A percentile compares a stretch with the other conserved stretches of the same genome.
These are phyloP conservation scores for Beta vulgaris DNA, from an alignment of 148 eudicot species.

Conservation along the genomic window DNA sequence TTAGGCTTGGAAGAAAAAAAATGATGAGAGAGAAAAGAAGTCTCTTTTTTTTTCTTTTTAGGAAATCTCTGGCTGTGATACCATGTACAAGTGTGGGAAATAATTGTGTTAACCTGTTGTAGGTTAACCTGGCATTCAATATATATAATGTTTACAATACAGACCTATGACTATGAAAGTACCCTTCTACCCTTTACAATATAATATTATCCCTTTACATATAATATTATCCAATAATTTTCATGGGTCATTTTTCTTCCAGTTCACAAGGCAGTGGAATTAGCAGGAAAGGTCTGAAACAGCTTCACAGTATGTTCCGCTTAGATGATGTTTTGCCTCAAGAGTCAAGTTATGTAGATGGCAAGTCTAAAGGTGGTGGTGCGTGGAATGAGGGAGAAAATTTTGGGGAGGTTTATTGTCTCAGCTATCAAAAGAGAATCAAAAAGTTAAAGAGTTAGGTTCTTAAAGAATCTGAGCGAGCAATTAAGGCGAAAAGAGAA, in stretches of 20 bases:
- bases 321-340: slow-evolving; percentile 26
- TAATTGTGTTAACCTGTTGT: too few relatives aligned
- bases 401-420: slow-evolving; percentile 29
- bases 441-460: slow-evolving; percentile 41
- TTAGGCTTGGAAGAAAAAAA: too few relatives aligned
- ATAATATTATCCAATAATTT: too few relatives aligned
- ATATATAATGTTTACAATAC: too few relatives aligned
- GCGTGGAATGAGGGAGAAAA: slow-evolving; percentile 23
- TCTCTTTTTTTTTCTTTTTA: too few relatives aligned
- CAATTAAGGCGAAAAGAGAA: slow-evolving; percentile 60
- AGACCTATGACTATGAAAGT: too few relatives aligned
- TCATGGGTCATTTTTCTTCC: slow-evolving; percentile 26
- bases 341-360: slow-evolving; percentile 34
- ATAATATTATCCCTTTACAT: too few relatives aligned
- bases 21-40: too few relatives aligned
- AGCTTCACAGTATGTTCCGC: slow-evolving; percentile 59
- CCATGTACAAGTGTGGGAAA: too few relatives aligned
- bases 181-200: too few relatives aligned
- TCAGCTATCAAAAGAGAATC: slow-evolving; percentile 43
- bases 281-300: slow-evolving; percentile 61
- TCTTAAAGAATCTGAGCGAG: slow-evolving; percentile 47
- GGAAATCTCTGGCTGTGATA: too few relatives aligned
- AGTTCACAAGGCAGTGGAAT: slow-evolving; percentile 24
- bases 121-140: too few relatives aligned
- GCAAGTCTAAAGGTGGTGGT: slow-evolving; percentile 15